Evolutionary conservation across 345 rosid species (phyloP).

Genomic region (Sonneratia alba): DNA sequence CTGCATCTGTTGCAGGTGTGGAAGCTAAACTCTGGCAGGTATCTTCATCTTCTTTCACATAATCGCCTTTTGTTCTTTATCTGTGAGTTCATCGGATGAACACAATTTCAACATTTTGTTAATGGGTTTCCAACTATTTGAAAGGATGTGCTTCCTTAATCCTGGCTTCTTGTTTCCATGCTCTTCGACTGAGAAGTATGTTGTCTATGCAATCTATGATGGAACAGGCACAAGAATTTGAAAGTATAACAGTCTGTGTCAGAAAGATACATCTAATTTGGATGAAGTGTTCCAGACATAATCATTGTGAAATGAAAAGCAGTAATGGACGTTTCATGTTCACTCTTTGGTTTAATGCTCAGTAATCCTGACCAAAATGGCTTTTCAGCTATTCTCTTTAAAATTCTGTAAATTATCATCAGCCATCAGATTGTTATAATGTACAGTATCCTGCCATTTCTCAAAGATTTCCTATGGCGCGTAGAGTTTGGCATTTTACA

Average conservation of each 20-base stretch:
- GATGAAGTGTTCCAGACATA: not conserved
- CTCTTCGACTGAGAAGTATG: not conserved
- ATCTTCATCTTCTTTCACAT: not conserved
- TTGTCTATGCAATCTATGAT: not conserved
- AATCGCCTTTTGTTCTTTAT: not conserved
- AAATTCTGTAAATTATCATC: not conserved
- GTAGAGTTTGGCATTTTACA: not conserved
- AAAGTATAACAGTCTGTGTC: not conserved
- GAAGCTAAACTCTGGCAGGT: slow-evolving; percentile 97
- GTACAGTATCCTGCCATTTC: not conserved
- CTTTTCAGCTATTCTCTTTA: not conserved
- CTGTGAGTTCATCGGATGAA: not conserved
- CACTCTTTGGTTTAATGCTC: not conserved
- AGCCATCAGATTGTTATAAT: not conserved
- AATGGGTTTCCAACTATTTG: not conserved
- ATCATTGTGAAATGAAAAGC: not conserved
- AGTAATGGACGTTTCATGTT: not conserved
- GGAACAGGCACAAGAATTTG: not conserved
- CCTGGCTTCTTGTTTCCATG: not conserved
- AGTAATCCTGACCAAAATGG: not conserved
- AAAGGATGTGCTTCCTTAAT: not conserved
- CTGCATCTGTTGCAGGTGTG: slow-evolving; percentile 92
- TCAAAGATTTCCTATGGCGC: not conserved
- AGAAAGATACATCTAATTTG: not conserved
- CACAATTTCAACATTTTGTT: not conserved